Conservation (phyloP, 768 basidiomycete species). For the Russula sp. region DNA sequence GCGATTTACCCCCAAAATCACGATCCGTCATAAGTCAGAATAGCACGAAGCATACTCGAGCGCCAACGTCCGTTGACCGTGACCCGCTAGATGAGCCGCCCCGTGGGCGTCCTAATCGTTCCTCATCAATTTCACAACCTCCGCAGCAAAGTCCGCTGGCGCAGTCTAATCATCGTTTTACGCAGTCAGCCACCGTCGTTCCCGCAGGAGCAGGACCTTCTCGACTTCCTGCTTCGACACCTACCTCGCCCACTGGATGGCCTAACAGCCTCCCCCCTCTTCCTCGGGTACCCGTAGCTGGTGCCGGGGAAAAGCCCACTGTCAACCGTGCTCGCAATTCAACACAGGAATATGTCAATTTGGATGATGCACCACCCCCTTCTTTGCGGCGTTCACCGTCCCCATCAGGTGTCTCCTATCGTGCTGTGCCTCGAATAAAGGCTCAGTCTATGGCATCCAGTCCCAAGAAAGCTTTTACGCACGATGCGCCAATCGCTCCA, state of each 20-base stretch:
- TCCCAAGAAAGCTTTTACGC: not conserved
- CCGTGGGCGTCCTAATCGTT: conserved; percentile 25
- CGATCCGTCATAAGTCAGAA: conserved; percentile 26
- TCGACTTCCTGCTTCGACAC: conserved; percentile 21
- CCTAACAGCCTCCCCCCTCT: conserved; percentile 20
- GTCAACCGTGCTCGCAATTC: conserved; percentile 9
- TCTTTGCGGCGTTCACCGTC: conserved; percentile 31
- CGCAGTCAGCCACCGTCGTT: conserved; percentile 20
- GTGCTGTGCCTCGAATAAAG: conserved; percentile 6
- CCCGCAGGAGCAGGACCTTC: conserved; percentile 7
- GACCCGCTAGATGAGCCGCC: conserved; percentile 13
- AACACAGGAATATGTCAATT: conserved; percentile 28
- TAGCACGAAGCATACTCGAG: conserved; percentile 16
- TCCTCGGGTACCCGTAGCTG: conserved; percentile 21
- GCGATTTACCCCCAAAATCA: conserved; percentile 29
- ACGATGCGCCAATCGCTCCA: conserved; percentile 11
- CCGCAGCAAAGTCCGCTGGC: conserved; percentile 5
- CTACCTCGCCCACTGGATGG: conserved; percentile 29
- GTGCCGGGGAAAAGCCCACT: conserved; percentile 3
- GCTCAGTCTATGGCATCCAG: not conserved
- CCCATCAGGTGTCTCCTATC: conserved; percentile 14
- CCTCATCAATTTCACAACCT: conserved; percentile 25
- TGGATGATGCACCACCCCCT: conserved; percentile 30
- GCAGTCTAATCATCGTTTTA: conserved; percentile 21
- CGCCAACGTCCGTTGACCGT: conserved; percentile 17